phyloP scores from a whole-genome alignment of 2,329 filamentous ascomycete genomes.

The Nannizziopsis barbatae region DNA sequence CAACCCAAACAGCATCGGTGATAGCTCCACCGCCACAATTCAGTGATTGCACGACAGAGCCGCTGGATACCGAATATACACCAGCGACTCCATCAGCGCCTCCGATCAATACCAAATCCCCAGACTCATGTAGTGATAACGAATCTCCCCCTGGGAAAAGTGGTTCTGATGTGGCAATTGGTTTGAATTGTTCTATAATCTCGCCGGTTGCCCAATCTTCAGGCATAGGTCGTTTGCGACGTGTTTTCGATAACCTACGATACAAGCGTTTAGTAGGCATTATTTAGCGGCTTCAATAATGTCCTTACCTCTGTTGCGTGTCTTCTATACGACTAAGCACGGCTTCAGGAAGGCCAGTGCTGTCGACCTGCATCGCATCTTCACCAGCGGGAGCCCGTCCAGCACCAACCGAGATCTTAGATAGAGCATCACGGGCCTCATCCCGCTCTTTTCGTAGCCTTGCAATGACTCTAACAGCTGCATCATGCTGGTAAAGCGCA shows the following conservation, averaged over 20 bases:
- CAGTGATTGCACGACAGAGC: conserved; percentile 60
- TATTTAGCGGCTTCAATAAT: neutral
- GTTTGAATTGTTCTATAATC: conserved; percentile 51
- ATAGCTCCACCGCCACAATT: conserved; percentile 55
- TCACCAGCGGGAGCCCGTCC: conserved; percentile 44
- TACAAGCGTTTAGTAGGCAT: conserved; percentile 18
- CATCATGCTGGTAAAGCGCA: conserved; percentile 92
- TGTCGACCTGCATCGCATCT: conserved; percentile 90
- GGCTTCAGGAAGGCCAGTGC: conserved; percentile 59
- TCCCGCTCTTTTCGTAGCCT: conserved; percentile 83
- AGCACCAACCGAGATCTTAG: conserved; percentile 65
- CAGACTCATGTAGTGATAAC: conserved; percentile 48
- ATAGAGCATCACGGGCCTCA: conserved; percentile 79
- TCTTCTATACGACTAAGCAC: conserved; percentile 64
- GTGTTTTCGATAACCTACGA: conserved; percentile 66
- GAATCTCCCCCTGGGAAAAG: conserved; percentile 49
- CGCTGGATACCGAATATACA: conserved; percentile 66
- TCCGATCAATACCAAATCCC: conserved; percentile 60
- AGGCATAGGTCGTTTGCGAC: conserved; percentile 79
- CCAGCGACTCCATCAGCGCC: conserved; percentile 64
- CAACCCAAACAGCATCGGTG: conserved; percentile 50
- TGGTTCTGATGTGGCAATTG: conserved; percentile 44
- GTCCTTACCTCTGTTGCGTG: conserved; percentile 63
- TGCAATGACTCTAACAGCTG: conserved; percentile 89
- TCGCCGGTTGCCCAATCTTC: conserved; percentile 73